These are phyloP conservation scores for Lactarius pseudohatsudake DNA, from an alignment of 768 basidiomycete species.

Conservation along the genomic window DNA sequence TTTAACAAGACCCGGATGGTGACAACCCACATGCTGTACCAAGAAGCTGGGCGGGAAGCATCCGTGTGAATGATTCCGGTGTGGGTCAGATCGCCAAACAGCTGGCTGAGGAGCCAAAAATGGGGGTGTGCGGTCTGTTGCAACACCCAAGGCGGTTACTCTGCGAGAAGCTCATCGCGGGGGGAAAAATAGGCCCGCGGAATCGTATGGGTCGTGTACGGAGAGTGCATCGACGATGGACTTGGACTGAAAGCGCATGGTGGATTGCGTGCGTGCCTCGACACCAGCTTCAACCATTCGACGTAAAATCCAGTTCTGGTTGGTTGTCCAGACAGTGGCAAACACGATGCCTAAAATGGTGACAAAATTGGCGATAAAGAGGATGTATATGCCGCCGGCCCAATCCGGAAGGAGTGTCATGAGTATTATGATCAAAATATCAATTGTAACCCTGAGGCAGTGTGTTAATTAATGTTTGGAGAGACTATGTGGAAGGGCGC, in stretches of 20 bases:
- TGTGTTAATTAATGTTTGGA: constrained; percentile 4
- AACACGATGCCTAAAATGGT: constrained; percentile 30
- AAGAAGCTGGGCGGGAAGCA: neutral
- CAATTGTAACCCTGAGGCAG: constrained; percentile 19
- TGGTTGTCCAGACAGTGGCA: constrained; percentile 29
- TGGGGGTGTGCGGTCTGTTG: neutral
- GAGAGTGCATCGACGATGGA: constrained; percentile 7
- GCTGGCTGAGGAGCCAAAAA: neutral
- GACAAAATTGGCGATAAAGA: constrained; percentile 26
- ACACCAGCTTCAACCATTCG: constrained; percentile 24
- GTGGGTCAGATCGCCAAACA: neutral
- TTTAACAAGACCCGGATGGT: neutral
- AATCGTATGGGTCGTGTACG: constrained; percentile 15
- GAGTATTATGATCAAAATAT: constrained; percentile 21
- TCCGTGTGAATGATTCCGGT: neutral
- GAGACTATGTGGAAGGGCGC: neutral
- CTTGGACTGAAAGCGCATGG: constrained; percentile 25
- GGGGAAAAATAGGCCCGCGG: constrained; percentile 1
- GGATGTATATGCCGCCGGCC: constrained; percentile 21
- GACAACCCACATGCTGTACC: neutral
- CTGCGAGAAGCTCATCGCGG: neutral
- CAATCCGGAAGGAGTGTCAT: constrained; percentile 22
- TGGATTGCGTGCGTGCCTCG: constrained; percentile 20
- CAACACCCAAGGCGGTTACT: neutral
- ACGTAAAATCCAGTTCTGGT: constrained; percentile 29